A percentile compares a stretch with the other conserved stretches of the same genome.
phyloP scores from a whole-genome alignment of 345 rosid genomes.

The Moricandia moricandioides region DNA sequence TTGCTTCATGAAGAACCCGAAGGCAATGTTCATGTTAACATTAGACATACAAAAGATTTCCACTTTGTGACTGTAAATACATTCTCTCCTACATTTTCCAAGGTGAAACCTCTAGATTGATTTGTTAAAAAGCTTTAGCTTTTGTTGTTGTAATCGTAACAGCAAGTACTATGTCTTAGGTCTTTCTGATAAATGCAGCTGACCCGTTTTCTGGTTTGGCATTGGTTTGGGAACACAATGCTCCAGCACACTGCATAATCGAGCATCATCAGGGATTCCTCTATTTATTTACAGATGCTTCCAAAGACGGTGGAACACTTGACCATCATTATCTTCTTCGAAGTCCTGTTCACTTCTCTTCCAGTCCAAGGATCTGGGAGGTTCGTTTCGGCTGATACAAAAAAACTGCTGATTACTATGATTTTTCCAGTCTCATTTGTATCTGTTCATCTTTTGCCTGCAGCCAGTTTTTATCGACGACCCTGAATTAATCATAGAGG shows the following conservation, averaged over 20 bases:
- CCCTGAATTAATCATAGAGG: conserved; percentile 58
- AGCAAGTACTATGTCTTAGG: conserved; percentile 60
- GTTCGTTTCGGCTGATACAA: conserved; percentile 48
- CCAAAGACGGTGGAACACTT: conserved; percentile 52
- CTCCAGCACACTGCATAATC: conserved; percentile 72
- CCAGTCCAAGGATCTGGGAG: conserved; percentile 73
- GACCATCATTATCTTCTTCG: conserved; percentile 81
- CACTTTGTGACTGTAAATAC: conserved; percentile 63
- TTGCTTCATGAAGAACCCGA: conserved; percentile 73
- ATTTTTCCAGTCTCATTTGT: neutral
- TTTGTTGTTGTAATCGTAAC: conserved; percentile 9
- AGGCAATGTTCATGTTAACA: conserved; percentile 62
- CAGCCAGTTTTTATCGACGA: conserved; percentile 64
- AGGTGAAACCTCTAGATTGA: conserved; percentile 48
- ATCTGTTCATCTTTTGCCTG: conserved; percentile 13
- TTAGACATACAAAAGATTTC: conserved; percentile 84
- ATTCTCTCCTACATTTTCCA: conserved; percentile 69
- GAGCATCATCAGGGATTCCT: conserved; percentile 91
- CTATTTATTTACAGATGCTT: conserved; percentile 82
- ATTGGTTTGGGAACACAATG: conserved; percentile 83
- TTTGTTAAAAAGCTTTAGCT: neutral
- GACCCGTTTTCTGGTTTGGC: conserved; percentile 75
- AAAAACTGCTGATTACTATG: conserved; percentile 6
- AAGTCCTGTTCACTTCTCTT: conserved; percentile 49
- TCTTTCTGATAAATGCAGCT: conserved; percentile 91